Conservation (phyloP, 176 grass and related monocot genomes). For the Chrysopogon serrulatus region DNA sequence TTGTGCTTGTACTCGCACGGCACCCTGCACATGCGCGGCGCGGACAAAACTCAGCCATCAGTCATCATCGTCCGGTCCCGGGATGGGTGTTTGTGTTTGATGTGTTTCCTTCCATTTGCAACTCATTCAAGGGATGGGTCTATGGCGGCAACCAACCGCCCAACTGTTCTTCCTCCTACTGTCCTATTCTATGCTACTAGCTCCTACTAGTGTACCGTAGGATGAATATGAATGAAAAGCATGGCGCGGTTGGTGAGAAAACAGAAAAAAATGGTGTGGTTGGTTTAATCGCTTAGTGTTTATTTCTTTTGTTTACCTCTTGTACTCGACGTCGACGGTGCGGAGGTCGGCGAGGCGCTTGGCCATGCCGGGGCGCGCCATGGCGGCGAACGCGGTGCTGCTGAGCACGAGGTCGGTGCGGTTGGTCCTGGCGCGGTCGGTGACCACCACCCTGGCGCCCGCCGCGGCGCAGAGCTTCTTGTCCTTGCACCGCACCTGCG, state of each 20-base stretch:
- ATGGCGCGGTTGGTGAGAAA: conserved; percentile 18
- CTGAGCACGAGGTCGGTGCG: conserved; percentile 60
- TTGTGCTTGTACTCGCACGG: conserved; percentile 64
- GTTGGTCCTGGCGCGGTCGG: conserved; percentile 63
- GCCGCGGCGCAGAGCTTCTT: conserved; percentile 31
- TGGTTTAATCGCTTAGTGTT: not conserved
- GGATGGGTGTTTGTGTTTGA: too few species aligned
- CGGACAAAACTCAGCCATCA: not conserved
- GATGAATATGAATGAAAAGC: not conserved
- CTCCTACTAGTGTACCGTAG: too few species aligned
- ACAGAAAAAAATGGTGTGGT: not conserved
- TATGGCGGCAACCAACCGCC: not conserved
- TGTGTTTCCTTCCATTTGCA: too few species aligned
- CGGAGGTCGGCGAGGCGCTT: conserved; percentile 24
- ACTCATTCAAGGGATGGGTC: not conserved
- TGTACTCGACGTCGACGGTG: conserved; percentile 70
- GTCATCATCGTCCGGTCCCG: too few species aligned
- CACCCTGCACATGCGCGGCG: conserved; percentile 39
- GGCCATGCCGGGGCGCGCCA: conserved; percentile 63
- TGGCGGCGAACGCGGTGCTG: conserved; percentile 54
- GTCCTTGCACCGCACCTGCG: conserved; percentile 82
- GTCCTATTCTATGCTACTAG: too few species aligned
- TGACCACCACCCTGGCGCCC: conserved; percentile 63
- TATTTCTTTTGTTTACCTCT: conserved; percentile 46
- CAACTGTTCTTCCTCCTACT: not conserved